These are phyloP conservation scores for Saccharomycopsis hybrid DNA, from an alignment of 1,139 yeast species.

Conservation along the genomic window DNA sequence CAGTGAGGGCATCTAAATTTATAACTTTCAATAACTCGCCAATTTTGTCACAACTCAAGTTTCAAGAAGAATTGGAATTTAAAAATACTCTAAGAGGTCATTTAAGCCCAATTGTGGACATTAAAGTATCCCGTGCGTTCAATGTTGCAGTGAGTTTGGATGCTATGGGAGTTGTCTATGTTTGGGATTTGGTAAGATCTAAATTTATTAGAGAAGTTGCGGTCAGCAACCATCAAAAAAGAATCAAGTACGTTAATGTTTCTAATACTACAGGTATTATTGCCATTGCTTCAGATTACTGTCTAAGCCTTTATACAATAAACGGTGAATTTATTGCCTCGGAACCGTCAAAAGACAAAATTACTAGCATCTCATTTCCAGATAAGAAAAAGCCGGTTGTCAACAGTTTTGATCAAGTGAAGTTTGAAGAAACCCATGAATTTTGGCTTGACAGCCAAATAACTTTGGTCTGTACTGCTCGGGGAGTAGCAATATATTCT, in stretches of 20 bases:
- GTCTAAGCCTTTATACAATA: constrained; percentile 40
- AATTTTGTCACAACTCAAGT: constrained; percentile 18
- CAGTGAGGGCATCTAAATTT: constrained; percentile 14
- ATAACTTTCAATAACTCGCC: constrained; percentile 20
- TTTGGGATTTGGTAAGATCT: constrained; percentile 56
- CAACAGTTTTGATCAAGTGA: constrained; percentile 25
- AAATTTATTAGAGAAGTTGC: constrained; percentile 41
- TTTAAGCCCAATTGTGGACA: constrained; percentile 34
- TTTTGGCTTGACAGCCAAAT: constrained; percentile 33
- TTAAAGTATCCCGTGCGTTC: constrained; percentile 44
- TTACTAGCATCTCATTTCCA: constrained; percentile 19
- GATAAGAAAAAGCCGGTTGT: constrained; percentile 26
- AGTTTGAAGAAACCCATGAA: constrained; percentile 29
- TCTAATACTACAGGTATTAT: constrained; percentile 54
- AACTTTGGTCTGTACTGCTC: constrained; percentile 31
- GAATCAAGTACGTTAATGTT: constrained; percentile 35
- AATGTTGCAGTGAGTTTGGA: constrained; percentile 50
- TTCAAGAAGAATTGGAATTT: constrained; percentile 34
- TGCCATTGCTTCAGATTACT: constrained; percentile 30
- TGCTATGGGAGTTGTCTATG: constrained; percentile 39
- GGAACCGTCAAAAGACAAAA: constrained; percentile 9
- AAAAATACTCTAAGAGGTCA: constrained; percentile 52
- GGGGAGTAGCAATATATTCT: constrained; percentile 30
- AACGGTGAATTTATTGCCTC: constrained; percentile 44
- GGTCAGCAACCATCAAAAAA: constrained; percentile 22